A percentile compares a stretch with the other conserved stretches of the same genome.
Conservation (phyloP, 176 grass and related monocot species). For the Microstegium vimineum region DNA sequence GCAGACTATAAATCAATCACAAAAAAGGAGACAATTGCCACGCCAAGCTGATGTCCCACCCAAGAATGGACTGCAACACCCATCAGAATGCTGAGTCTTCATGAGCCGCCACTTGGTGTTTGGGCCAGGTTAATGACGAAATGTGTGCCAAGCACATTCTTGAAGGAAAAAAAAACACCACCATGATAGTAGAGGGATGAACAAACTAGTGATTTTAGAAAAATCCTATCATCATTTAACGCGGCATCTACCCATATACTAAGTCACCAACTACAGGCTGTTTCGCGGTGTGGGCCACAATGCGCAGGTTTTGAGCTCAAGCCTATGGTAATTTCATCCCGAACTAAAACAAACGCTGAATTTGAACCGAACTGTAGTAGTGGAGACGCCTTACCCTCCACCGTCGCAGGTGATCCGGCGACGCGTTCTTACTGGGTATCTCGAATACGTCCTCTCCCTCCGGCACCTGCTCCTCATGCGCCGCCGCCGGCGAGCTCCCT, state of each 20-base stretch:
- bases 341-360: not conserved
- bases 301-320: not conserved
- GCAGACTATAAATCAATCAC: not conserved
- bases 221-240: not conserved
- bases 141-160: not conserved
- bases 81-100: not conserved
- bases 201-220: not conserved
- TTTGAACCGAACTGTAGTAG: not conserved
- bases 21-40: not conserved
- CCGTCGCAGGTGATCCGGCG: conserved; percentile 45
- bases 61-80: not conserved
- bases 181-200: not conserved
- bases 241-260: not conserved
- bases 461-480: not conserved
- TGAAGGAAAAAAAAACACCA: not conserved
- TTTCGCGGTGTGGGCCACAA: not conserved
- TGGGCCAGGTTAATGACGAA: not conserved
- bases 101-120: not conserved
- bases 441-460: conserved; percentile 56
- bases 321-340: not conserved
- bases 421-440: conserved; percentile 65
- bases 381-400: conserved; percentile 55
- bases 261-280: not conserved
- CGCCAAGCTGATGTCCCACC: not conserved
- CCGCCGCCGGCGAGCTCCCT: conserved; percentile 12